Base-by-base conservation (phyloP, 345 rosid genomes). In the Capsella bursapastoris region DNA sequence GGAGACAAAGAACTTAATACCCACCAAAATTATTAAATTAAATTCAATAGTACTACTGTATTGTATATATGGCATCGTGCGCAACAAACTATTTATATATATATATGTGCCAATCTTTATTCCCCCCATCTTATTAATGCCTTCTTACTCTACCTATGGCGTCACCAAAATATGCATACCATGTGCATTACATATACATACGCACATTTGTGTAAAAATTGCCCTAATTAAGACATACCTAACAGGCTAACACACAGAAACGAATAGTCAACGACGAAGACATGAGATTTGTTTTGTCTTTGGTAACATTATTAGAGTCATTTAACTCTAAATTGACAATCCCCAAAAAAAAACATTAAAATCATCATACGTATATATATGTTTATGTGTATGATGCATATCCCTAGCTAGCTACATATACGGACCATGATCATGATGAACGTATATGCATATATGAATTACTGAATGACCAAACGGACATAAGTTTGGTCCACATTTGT, bases 101-200 rank as follows among this genome's bases (percentile, higher is more conserved):
- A 22, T 22, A 22, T 22, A 34, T 37, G 76, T 65, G 55, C 55
- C 76, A n/a, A 50, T 64, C 59, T 43, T 64, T 66, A 64, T 47
- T 69, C 75, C 48, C 48, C 60, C 62, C 57, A 28, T 47, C 13
- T 15, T 38, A 41, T 49, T 49, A 76, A 74, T 85, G 87, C 77
- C 77, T 78, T 73, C 80, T 68, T 68, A 82, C 86, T 82, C 79
- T 9, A 83, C 76, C 75, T 65, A 72, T 86, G 80, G 70, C 81
- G 78, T 86, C 86, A 85, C 57, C 52, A 64, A 51, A 63, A 44
- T 64, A 70, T 49, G 18, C 76, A 57, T 41, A 47, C 66, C 80
- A 70, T 77, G 80, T 77, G 71, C 48, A 12, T 22, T 53, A 13
- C 48, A 50, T 57, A 49, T 43, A 28, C 22, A 27, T 3, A 41